These are phyloP conservation scores for Apiospora arundinis DNA, from an alignment of 2,329 filamentous ascomycete genomes.

Conservation along the genomic window DNA sequence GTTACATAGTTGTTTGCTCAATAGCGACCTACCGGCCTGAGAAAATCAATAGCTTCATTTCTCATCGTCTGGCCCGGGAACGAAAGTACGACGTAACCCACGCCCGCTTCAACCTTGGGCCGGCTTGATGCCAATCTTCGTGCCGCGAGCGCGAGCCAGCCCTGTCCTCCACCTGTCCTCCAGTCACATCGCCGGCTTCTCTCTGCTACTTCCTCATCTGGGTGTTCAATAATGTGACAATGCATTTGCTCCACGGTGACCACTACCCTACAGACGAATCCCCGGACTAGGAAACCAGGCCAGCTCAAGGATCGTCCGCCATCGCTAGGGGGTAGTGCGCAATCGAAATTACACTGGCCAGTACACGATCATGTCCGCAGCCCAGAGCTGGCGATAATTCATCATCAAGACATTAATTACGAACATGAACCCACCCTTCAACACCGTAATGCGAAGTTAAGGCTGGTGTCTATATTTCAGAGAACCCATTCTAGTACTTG, in stretches of 20 bases:
- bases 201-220: slow-evolving; percentile 16
- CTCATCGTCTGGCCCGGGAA: slow-evolving; percentile 3
- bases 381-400: not conserved
- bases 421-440: not conserved
- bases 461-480: not conserved
- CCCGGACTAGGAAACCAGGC: slow-evolving; percentile 5
- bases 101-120: not conserved
- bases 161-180: not conserved
- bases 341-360: slow-evolving; percentile 17
- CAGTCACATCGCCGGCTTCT: slow-evolving; percentile 5
- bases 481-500: not conserved
- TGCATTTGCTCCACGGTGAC: slow-evolving; percentile 16
- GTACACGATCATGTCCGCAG: not conserved
- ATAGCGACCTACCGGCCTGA: not conserved
- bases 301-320: slow-evolving; percentile 8
- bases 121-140: not conserved
- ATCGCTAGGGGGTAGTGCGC: slow-evolving; percentile 14
- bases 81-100: not conserved
- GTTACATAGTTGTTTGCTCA: slow-evolving; percentile 15
- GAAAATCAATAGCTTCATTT: slow-evolving; percentile 14
- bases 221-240: not conserved
- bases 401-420: not conserved
- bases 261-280: slow-evolving; percentile 11
- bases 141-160: not conserved
- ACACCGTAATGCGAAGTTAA: not conserved